Evolutionary conservation across 805 yeast species (phyloP).

Genomic region (Cyberlindnera xishuangbannaensis): DNA sequence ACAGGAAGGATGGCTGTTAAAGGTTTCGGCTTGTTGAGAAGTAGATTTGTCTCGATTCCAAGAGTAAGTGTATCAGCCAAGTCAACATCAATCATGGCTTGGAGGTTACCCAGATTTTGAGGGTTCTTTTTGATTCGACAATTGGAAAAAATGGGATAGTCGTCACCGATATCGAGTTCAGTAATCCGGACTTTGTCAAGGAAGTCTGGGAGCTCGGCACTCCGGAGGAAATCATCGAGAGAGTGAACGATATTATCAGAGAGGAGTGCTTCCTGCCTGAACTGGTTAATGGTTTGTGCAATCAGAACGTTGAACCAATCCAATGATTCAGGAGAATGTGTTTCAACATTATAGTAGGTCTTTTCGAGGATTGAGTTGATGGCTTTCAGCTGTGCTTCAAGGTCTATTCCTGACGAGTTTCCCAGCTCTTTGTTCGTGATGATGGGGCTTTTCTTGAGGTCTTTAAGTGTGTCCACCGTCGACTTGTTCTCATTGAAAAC

Average conservation of each 20-base stretch:
- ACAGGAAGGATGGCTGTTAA: conserved; percentile 85
- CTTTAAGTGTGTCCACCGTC: conserved; percentile 24
- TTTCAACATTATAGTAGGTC: conserved; percentile 85
- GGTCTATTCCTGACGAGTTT: conserved; percentile 7
- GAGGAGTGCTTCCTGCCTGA: conserved; percentile 81
- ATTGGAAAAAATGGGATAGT: conserved; percentile 91
- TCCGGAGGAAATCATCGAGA: conserved; percentile 56
- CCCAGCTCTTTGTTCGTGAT: conserved; percentile 19
- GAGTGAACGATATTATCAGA: conserved; percentile 83
- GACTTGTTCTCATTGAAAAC: conserved; percentile 59
- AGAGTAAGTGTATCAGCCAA: conserved; percentile 80
- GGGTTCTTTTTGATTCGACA: conserved; percentile 70
- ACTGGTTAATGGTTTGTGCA: conserved; percentile 84
- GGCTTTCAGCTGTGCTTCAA: conserved; percentile 17
- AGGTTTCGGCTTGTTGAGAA: conserved; percentile 79
- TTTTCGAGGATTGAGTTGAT: conserved; percentile 67
- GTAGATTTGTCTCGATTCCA: conserved; percentile 74
- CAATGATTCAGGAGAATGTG: conserved; percentile 82
- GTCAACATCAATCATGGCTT: conserved; percentile 89
- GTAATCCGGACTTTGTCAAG: conserved; percentile 72
- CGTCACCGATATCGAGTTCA: conserved; percentile 90
- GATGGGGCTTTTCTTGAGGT: conserved; percentile 22
- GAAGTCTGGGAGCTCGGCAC: conserved; percentile 69
- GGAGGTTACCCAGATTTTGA: conserved; percentile 44
- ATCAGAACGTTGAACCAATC: conserved; percentile 96